phyloP scores from a whole-genome alignment of 2,329 filamentous ascomycete species.

The Penicillium brevicompactum region DNA sequence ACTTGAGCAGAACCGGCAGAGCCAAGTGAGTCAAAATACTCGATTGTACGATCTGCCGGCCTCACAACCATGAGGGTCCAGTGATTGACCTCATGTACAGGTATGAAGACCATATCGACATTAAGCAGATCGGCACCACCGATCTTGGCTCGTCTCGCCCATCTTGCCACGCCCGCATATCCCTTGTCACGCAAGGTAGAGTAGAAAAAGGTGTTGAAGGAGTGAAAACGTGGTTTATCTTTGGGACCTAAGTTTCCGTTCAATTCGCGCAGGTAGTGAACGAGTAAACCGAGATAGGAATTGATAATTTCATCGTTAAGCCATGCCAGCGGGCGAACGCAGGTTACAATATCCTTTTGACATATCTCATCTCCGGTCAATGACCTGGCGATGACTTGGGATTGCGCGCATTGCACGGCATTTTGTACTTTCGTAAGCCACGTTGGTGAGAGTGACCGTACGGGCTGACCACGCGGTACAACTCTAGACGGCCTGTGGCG shows the following conservation, averaged over 20 bases:
- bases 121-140: constrained; percentile 46
- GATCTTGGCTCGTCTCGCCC: constrained; percentile 51
- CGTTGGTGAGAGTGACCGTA: constrained; percentile 36
- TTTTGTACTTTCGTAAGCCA: constrained; percentile 39
- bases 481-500: constrained; percentile 21
- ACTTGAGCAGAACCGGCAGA: constrained; percentile 36
- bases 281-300: constrained; percentile 45
- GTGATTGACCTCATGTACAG: constrained; percentile 49
- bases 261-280: constrained; percentile 39
- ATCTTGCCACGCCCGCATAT: constrained; percentile 43
- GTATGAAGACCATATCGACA: constrained; percentile 51
- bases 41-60: constrained; percentile 46
- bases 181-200: constrained; percentile 45
- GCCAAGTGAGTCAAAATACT: constrained; percentile 52
- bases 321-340: constrained; percentile 40
- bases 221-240: constrained; percentile 43
- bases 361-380: constrained; percentile 40
- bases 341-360: constrained; percentile 39
- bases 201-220: constrained; percentile 50
- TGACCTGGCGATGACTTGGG: constrained; percentile 33
- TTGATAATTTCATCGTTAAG: constrained; percentile 52
- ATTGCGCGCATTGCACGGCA: constrained; percentile 30
- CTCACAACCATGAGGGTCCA: constrained; percentile 53
- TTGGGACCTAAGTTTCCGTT: constrained; percentile 37
- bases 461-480: constrained; percentile 31